Evolutionary conservation across 2,329 filamentous ascomycete species (phyloP), one percentile per base, ranked within the genome.

Genomic region (Sphaerulina musiva): DNA sequence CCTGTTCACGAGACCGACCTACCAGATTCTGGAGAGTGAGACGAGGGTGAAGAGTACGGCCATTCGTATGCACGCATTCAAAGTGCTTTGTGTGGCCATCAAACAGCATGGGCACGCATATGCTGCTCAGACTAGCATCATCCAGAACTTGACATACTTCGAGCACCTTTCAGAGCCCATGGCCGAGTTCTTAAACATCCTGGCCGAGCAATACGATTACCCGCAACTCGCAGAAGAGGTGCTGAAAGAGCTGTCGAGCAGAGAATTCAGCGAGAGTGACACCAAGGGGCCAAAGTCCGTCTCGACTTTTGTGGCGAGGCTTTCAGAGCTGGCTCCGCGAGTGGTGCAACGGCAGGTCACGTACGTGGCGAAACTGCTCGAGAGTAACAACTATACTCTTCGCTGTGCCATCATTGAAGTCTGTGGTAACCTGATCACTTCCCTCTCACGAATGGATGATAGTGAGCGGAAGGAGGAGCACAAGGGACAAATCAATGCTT

Each of bases 101-200:
- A 98, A 98, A 74, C 91, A 97, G 68, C 93, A 98, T 69, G 93
- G 93, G 1, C 93, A 98, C 71, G 93, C 87, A 62, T 96, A 95
- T 69, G 91, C 88, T 48, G 93, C 93, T 1, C 93, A 98, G 78
- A 97, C 95, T 46, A 95, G 91, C 44, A 95, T 98, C 66, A 91
- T 97, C 51, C 93, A 98, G 71, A 97, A 93, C 68, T 75, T 98
- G 62, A 95, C 93, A 4, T 98, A 98, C 70, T 98, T 97, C 66
- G 93, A 98, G 73, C 93, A 98, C 71, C 76, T 98, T n/a, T 92
- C 93, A 0, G 93, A 98, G 68, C 93, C 93, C 1, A 98, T 98
- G 93, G 93, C 93, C 32, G 95, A 98, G 70, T 95, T 98, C 65
- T 76, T 98, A 4, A 89, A 97, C 65, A 98, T 97, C 66, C 78